Evolutionary conservation across 1,284 basidiomycete species (phyloP), one percentile per base, ranked within the genome.

Genomic region (Flammula alnicola): DNA sequence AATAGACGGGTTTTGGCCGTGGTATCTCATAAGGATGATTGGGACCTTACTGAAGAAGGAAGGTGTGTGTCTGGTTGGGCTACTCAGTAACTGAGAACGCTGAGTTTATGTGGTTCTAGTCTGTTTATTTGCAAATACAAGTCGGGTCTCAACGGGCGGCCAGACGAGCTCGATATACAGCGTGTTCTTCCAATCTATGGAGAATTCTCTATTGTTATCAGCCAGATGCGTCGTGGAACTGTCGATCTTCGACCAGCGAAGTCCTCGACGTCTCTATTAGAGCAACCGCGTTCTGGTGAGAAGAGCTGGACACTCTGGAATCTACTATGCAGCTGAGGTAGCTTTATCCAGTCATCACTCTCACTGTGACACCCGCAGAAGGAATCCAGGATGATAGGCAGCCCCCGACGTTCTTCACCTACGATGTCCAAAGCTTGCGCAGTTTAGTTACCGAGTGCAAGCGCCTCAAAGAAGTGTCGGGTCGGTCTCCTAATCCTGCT

Each of bases 201-300:
- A 10, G 68, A 70, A n/a, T 81, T 85, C 53, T 71, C 74, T 5
- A 74, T 84, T 39, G 62, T 70, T 4, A 79, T 83, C 68, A 74
- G 80, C 3, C 81, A 84, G 56, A 69, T 74, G 40, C 70, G 62
- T 26, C 63, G 65, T 7, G 58, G 55, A 27, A 66, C 70, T 0
- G 43, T 65, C 20, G 65, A 69, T 39, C 52, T 66, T 19, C 45
- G 32, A n/a, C 12, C 40, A 20, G 36, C 41, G 12, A 48, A 31
- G 19, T 30, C 43, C 35, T 50, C 61, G 1, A 57, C 56, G 47
- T 47, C 63, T 12, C 53, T 58, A 29, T 39, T 63, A 5, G 65
- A 68, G 9, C 64, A 69, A 41, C 63, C 66, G 30, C 58, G 63
- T 35, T 60, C 67, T 50, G 68, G 67, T 69, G 54, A 44, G 57